phyloP scores from a whole-genome alignment of 805 yeast species.

The Cyberlindnera xishuangbannaensis region DNA sequence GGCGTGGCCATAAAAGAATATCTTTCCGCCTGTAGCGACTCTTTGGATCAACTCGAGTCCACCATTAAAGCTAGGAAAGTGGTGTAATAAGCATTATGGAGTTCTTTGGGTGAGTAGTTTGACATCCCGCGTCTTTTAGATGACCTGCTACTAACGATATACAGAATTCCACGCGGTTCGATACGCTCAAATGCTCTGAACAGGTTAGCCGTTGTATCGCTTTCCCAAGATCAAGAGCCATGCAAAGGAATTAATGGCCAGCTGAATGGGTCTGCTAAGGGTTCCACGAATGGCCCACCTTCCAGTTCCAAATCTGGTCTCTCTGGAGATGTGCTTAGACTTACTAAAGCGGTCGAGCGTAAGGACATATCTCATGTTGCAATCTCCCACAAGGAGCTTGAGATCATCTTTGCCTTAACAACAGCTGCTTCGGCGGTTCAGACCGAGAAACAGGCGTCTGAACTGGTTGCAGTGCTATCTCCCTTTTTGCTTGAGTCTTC shows the following conservation, averaged over 20 bases:
- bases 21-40: no score
- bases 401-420: slow-evolving; percentile 45
- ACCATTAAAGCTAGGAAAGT: no score
- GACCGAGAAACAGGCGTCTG: slow-evolving; percentile 32
- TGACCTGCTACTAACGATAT: slow-evolving; percentile 3
- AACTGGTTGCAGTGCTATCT: slow-evolving; percentile 36
- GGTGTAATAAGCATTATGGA: no score
- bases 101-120: slow-evolving; percentile 16
- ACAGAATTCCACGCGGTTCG: slow-evolving; percentile 23
- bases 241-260: slow-evolving; percentile 8
- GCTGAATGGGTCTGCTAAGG: slow-evolving; percentile 1
- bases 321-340: slow-evolving; percentile 17
- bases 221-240: slow-evolving; percentile 4
- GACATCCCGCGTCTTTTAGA: background rate
- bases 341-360: slow-evolving; percentile 13
- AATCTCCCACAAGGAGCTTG: slow-evolving; percentile 44
- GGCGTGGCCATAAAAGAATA: no score
- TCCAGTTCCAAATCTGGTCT: slow-evolving; percentile 1
- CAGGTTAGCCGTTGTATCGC: slow-evolving; percentile 20
- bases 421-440: slow-evolving; percentile 30
- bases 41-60: no score
- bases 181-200: slow-evolving; percentile 24
- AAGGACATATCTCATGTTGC: slow-evolving; percentile 20
- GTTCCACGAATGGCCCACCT: background rate
- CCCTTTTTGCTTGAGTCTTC: slow-evolving; percentile 47